These are phyloP conservation scores for Stephanodiscus minutulus DNA, from an alignment of 108 stramenopile species.

Conservation along the genomic window DNA sequence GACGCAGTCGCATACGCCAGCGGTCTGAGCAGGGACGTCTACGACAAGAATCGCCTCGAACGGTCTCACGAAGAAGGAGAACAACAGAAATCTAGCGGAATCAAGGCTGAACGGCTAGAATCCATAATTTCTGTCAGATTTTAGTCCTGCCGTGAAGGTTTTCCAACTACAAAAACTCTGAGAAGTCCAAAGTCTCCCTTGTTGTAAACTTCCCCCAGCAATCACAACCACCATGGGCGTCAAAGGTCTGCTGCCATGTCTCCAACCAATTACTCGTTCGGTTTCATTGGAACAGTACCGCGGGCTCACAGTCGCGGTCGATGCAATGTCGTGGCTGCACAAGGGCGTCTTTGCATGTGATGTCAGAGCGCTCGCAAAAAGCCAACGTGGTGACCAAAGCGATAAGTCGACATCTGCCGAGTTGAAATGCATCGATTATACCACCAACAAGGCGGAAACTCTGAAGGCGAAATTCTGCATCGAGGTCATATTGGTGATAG, in stretches of 20 bases:
- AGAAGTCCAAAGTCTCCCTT: too few relatives aligned
- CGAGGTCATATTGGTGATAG: constrained; percentile 76
- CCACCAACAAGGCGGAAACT: constrained; percentile 53
- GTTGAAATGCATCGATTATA: constrained; percentile 52
- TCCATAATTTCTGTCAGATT: too few relatives aligned
- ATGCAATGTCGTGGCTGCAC: constrained; percentile 66
- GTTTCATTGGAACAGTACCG: constrained; percentile 51
- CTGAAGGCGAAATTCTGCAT: constrained; percentile 52
- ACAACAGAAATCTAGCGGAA: too few relatives aligned
- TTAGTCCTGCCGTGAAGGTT: too few relatives aligned
- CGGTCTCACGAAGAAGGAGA: too few relatives aligned
- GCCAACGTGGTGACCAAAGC: constrained; percentile 22
- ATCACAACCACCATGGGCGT: constrained; percentile 51
- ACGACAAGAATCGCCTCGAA: too few relatives aligned
- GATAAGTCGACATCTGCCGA: constrained; percentile 19
- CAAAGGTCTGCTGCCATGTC: constrained; percentile 55
- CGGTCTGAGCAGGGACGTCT: too few relatives aligned
- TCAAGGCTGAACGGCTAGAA: too few relatives aligned
- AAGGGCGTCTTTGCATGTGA: constrained; percentile 54
- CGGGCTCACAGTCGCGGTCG: constrained; percentile 57
- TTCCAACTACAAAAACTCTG: too few relatives aligned
- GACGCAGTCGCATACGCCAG: too few relatives aligned
- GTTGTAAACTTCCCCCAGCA: not conserved
- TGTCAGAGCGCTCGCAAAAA: constrained; percentile 42
- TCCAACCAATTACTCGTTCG: constrained; percentile 43